phyloP scores from a whole-genome alignment of 164 flowering plant species.

The Tinospora cordifolia region DNA sequence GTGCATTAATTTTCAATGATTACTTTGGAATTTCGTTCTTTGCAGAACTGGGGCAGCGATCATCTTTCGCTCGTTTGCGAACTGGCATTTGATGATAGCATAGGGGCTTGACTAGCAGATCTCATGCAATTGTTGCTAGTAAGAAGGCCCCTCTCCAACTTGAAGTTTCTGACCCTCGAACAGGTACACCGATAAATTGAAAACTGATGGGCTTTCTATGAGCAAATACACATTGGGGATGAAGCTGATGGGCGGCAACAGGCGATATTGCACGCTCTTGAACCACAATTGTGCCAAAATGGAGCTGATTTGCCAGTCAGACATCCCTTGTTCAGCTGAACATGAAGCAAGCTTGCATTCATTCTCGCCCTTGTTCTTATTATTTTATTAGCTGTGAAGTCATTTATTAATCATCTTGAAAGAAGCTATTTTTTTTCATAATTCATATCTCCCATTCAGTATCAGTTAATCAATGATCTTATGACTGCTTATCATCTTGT shows the following conservation, averaged over 20 bases:
- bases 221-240: not conserved
- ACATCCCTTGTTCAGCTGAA: too few relatives aligned
- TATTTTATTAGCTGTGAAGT: not conserved
- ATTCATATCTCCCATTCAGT: too few relatives aligned
- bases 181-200: not conserved
- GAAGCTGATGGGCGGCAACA: not conserved
- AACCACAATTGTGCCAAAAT: too few relatives aligned
- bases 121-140: not conserved
- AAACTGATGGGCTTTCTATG: not conserved
- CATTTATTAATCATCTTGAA: too few relatives aligned
- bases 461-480: too few relatives aligned
- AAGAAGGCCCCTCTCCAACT: not conserved
- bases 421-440: too few relatives aligned
- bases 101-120: slow-evolving; percentile 11
- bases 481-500: too few relatives aligned
- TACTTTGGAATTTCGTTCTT: not conserved
- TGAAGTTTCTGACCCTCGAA: not conserved
- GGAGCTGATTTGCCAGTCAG: too few relatives aligned
- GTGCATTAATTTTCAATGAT: not conserved
- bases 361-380: not conserved
- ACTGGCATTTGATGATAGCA: slow-evolving; percentile 48
- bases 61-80: slow-evolving; percentile 82
- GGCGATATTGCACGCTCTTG: too few relatives aligned
- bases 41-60: slow-evolving; percentile 86
- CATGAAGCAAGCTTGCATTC: not conserved